These are phyloP conservation scores for Lathyrus oleraceus DNA, from an alignment of 306 rosid species.

Conservation along the genomic window DNA sequence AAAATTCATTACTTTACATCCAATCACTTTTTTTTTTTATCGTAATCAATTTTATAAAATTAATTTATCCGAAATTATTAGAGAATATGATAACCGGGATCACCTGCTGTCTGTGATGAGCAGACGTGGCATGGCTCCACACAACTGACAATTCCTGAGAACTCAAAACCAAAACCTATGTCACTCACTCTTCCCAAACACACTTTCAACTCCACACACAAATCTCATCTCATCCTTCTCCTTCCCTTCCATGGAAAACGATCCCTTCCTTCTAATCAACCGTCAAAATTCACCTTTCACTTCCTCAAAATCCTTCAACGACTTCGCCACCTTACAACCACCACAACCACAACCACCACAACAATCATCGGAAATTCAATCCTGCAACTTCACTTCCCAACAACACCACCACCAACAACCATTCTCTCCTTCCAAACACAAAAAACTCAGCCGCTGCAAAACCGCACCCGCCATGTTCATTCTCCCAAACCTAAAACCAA, in stretches of 20 bases:
- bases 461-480: slow-evolving; percentile 77
- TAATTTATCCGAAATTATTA: too few species aligned
- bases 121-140: neutral
- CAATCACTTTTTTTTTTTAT: too few species aligned
- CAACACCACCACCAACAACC: neutral
- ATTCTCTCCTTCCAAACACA: slow-evolving; percentile 22
- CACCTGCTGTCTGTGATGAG: neutral
- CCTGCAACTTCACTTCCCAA: neutral
- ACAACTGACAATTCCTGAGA: neutral
- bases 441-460: slow-evolving; percentile 63
- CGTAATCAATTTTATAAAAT: too few species aligned
- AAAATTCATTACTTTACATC: too few species aligned
- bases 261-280: slow-evolving; percentile 44
- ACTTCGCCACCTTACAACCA: slow-evolving; percentile 34
- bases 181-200: neutral
- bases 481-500: slow-evolving; percentile 45
- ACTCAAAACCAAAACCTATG: neutral
- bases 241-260: slow-evolving; percentile 47
- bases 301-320: slow-evolving; percentile 43
- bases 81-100: neutral
- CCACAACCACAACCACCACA: neutral
- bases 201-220: slow-evolving; percentile 7
- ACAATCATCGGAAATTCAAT: neutral
- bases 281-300: slow-evolving; percentile 34
- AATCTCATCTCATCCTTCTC: neutral